Evolutionary conservation across 2,329 filamentous ascomycete genomes (phyloP), one percentile per base, ranked within the genome.

Genomic region (Botrytis sinoallii): DNA sequence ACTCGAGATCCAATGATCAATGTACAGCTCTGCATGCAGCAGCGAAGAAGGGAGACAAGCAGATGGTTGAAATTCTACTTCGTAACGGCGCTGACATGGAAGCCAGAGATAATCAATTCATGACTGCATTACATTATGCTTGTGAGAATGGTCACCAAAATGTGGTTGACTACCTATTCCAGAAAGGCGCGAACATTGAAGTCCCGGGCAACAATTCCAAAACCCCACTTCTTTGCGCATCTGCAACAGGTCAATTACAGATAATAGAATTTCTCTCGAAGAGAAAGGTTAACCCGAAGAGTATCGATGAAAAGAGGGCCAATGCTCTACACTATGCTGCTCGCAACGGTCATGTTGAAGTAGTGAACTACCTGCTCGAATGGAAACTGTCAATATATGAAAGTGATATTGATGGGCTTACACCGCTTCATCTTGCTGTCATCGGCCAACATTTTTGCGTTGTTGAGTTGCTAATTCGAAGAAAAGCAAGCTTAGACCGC

Each of bases 1-100:
- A 74, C 8, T 65, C 74, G 29, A 69, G 64, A 42, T 73, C 67
- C 12, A 71, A 71, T 38, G 64, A 74, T 40, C 72, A 74, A 42
- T 65, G 73, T 48, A 75, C 74, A 1, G 55, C 75, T 32, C 16
- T 75, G 22, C 75, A 75, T 32, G 32, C 60, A 20, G 73, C 70
- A 68, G 60, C 73, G 8, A 73, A 71, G n/a, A 22, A 46, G 29
- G 73, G 73, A 67, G 44, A 75, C 25, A 67, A 22, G 52, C 52
- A 66, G n/a, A 72, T 75, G 6, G 61, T 42, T 12, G 75, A 75
- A 20, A 35, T 75, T 16, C 48, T 75, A 22, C 38, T 75, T 35
- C 66, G 67, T 16, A 40, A 57, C 12, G 72, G 72, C n/a, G 52
- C 67, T 8, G 63, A 73, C 29, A 52, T 75, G 7, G 71, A 75